Percentiles rank a stretch among this genome's conserved stretches.
Evolutionary conservation across 345 rosid species (phyloP).

Genomic region (Salix suchowensis): DNA sequence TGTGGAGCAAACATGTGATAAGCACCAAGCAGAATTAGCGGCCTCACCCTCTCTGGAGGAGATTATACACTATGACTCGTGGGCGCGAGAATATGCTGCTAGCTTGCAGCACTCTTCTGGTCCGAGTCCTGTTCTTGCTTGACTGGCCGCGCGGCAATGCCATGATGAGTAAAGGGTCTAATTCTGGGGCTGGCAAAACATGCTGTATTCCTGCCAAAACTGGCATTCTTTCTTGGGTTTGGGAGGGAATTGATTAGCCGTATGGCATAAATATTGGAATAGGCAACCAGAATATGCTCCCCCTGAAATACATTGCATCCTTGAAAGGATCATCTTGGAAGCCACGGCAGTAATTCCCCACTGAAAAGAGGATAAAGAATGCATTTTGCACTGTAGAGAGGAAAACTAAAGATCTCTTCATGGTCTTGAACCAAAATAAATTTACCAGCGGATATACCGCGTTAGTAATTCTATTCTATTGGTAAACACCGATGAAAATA

Average conservation of each 20-base stretch:
- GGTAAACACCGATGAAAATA: too few relatives aligned
- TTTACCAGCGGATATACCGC: too few relatives aligned
- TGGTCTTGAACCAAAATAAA: neutral
- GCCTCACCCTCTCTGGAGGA: conserved; percentile 74
- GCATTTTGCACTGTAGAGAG: neutral
- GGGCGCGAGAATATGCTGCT: conserved; percentile 83
- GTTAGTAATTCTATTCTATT: too few relatives aligned
- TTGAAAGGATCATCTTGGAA: neutral
- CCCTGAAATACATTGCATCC: neutral
- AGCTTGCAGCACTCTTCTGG: conserved; percentile 40
- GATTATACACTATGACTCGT: conserved; percentile 76
- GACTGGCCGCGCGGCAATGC: conserved; percentile 4
- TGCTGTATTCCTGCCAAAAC: neutral
- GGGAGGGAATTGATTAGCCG: neutral
- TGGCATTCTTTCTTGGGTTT: neutral
- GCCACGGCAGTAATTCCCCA: neutral
- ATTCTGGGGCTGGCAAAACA: neutral
- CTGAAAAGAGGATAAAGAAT: too few relatives aligned
- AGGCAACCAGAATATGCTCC: neutral
- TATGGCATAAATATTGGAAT: neutral
- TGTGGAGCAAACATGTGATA: conserved; percentile 78
- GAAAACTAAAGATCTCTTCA: neutral
- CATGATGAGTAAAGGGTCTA: neutral
- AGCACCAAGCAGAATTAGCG: conserved; percentile 69
- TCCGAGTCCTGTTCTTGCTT: conserved; percentile 47